Evolutionary conservation across 306 rosid genomes (phyloP), one percentile per base, ranked within the genome.

Genomic region (Dicorynia guianensis): DNA sequence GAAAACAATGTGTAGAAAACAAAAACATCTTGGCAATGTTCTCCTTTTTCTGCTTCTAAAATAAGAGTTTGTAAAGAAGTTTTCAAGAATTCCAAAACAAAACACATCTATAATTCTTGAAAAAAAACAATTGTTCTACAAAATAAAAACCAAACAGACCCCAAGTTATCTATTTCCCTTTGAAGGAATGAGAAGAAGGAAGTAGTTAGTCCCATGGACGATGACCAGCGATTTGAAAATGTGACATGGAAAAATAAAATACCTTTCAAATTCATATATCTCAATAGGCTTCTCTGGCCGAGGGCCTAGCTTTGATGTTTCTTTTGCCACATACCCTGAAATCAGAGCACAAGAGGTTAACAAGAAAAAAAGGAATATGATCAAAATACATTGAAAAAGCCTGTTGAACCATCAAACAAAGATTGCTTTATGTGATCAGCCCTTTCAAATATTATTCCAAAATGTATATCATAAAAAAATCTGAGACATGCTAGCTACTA

Each of bases 231-330:
- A 35, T 33, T 46, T 47, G 8, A 39, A 66, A 50, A 14, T 67
- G 70, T n/a, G 17, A 70, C 48, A 59, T 44, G 48, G 44, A 81
- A 70, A 63, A 67, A 38, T 63, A 25, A 62, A 48, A 44, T 89
- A 95, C 99, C 99, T 76, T 76, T 92, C 99, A 81, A 95, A 95
- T 79, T 96, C 99, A 57, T 92, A 96, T 83, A 96, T 87, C 79
- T 96, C 99, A 70, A 96, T 84, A 33, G 97, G 97, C 83, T 96
- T 92, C 86, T 83, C 90, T 0, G 99, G 99, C 6, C 90, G 97
- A 68, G 97, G 96, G 47, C 99, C 98, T 78, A 89, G 0, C 67
- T 89, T 90, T 10, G 92, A 81, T 77, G 96, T 96, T 85, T 96
- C 98, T 85, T 96, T 92, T 67, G 88, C 86, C 78, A 80, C 87